A percentile compares a stretch with the other conserved stretches of the same genome.
phyloP scores from a whole-genome alignment of 352 stramenopile genomes.

The Pythium folliculosum region DNA sequence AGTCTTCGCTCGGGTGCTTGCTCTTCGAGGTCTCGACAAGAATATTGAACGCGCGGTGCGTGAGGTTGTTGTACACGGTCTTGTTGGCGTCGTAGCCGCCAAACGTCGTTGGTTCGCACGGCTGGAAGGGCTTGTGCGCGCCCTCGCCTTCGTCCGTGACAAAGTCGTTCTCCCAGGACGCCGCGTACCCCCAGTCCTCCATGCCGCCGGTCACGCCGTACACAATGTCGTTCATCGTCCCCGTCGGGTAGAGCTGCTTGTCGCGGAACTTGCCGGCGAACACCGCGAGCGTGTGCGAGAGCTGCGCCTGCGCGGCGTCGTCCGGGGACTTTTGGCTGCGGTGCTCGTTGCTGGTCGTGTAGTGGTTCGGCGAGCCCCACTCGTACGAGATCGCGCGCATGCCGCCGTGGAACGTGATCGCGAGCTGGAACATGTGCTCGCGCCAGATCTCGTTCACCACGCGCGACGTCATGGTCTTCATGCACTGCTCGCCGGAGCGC shows the following conservation, averaged over 20 bases:
- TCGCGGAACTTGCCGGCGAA: conserved; percentile 78
- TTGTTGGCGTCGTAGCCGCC: conserved; percentile 90
- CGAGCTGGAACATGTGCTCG: conserved; percentile 96
- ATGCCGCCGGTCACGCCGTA: conserved; percentile 97
- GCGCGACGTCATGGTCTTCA: conserved; percentile 95
- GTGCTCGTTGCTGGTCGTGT: conserved; percentile 47
- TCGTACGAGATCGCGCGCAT: conserved; percentile 98
- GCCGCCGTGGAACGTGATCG: conserved; percentile 97
- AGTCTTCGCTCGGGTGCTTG: conserved; percentile 79
- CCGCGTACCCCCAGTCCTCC: conserved; percentile 97
- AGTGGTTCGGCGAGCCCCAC: conserved; percentile 94
- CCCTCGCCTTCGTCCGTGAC: conserved; percentile 11
- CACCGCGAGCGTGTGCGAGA: conserved; percentile 58
- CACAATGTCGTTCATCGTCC: conserved; percentile 96
- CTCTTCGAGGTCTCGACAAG: conserved; percentile 94
- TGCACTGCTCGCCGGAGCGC: conserved; percentile 82
- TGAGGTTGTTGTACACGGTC: conserved; percentile 93
- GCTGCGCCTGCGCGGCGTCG: conserved; percentile 65
- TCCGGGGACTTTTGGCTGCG: conserved; percentile 81
- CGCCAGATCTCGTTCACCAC: conserved; percentile 97
- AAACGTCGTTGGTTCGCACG: conserved; percentile 88
- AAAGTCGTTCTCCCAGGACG: conserved; percentile 82
- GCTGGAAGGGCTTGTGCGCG: conserved; percentile 49
- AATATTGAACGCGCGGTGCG: conserved; percentile 95
- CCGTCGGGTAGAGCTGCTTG: conserved; percentile 72